These are phyloP conservation scores for Strigomonas culicis DNA, from an alignment of 208 protist species.

Conservation along the genomic window DNA sequence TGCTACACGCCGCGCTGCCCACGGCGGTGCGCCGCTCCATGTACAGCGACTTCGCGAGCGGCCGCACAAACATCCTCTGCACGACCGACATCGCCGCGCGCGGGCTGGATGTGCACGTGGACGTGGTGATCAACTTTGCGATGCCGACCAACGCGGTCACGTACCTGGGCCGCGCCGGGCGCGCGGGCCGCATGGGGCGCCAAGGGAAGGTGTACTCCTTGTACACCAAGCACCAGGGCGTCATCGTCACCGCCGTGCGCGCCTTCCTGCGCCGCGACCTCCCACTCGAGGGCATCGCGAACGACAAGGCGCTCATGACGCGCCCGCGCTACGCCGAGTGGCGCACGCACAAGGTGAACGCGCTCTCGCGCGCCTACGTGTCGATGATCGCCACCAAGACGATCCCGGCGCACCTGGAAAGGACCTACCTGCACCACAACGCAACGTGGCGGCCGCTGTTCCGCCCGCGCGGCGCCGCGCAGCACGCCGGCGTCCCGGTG, in stretches of 20 bases:
- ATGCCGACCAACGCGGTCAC: constrained; percentile 76
- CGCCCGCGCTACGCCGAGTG: constrained; percentile 76
- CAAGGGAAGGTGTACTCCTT: constrained; percentile 65
- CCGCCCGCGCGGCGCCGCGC: constrained; percentile 46
- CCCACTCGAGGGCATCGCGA: constrained; percentile 67
- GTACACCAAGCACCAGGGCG: constrained; percentile 70
- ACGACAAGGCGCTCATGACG: constrained; percentile 59
- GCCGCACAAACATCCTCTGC: constrained; percentile 87
- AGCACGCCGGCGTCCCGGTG: constrained; percentile 61
- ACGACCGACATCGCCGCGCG: constrained; percentile 87
- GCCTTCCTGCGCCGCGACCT: constrained; percentile 45
- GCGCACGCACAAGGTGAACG: constrained; percentile 73
- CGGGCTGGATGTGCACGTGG: constrained; percentile 82
- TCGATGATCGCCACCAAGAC: constrained; percentile 79
- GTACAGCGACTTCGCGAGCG: constrained; percentile 67
- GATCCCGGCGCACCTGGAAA: constrained; percentile 76
- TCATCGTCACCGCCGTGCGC: constrained; percentile 65
- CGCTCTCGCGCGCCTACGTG: constrained; percentile 70
- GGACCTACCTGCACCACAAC: constrained; percentile 79
- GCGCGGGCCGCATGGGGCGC: constrained; percentile 73
- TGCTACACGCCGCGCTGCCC: constrained; percentile 72
- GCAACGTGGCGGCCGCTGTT: constrained; percentile 79
- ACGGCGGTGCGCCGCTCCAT: constrained; percentile 48
- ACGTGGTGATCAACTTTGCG: constrained; percentile 83
- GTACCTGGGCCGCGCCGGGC: constrained; percentile 72